These are phyloP conservation scores for Parafenestella ontariensis DNA, from an alignment of 2,329 filamentous ascomycete genomes.

Conservation along the genomic window DNA sequence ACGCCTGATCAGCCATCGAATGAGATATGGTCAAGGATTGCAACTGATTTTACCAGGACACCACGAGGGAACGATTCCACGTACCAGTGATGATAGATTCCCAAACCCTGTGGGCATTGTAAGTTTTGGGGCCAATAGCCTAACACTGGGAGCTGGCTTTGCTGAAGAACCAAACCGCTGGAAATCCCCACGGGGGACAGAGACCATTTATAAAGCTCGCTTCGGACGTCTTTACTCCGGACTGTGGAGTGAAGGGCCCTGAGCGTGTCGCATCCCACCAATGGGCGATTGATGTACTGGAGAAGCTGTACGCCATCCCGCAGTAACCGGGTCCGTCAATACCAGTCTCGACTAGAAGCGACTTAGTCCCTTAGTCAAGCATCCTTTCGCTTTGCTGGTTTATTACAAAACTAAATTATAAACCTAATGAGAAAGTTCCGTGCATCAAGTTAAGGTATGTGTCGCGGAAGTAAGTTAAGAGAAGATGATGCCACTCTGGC, in stretches of 20 bases:
- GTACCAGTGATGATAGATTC: neutral
- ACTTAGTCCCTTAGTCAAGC: neutral
- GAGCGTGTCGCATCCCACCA: slow-evolving; percentile 10
- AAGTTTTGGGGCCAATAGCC: neutral
- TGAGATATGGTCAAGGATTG: neutral
- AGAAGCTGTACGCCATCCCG: slow-evolving; percentile 7
- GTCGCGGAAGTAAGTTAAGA: neutral
- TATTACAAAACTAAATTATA: neutral
- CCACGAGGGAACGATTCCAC: neutral
- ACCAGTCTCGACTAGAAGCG: neutral
- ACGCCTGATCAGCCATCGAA: neutral
- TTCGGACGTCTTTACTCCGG: slow-evolving; percentile 18
- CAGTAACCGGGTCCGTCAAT: slow-evolving; percentile 1
- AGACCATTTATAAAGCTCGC: slow-evolving; percentile 10
- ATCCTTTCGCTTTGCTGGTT: neutral
- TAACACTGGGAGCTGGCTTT: neutral
- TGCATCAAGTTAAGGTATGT: neutral
- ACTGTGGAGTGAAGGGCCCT: slow-evolving; percentile 12
- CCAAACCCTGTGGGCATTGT: neutral
- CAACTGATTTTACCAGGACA: neutral
- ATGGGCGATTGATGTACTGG: slow-evolving; percentile 9
- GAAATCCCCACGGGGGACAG: slow-evolving; percentile 14
- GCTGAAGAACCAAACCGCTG: slow-evolving; percentile 7
- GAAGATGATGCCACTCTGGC: too few relatives aligned
- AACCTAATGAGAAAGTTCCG: neutral